Conservation (phyloP, 1,284 basidiomycete species). For the Gymnopus androsaceus region DNA sequence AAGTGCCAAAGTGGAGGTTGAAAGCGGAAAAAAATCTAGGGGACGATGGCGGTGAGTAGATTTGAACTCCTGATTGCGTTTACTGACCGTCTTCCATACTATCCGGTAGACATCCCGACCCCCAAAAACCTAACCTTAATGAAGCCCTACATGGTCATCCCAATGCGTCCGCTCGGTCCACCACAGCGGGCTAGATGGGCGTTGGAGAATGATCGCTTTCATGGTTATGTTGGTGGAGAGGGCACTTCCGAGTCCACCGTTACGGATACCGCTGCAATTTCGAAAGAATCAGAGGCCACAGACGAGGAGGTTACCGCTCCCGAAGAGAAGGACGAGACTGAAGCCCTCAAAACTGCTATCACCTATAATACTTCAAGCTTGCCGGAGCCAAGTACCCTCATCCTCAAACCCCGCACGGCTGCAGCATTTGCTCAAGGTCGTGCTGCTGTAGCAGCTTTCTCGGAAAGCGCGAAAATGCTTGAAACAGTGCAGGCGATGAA, state of each 20-base stretch:
- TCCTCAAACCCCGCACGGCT: not conserved
- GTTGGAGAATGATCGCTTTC: conserved; percentile 49
- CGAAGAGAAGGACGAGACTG: too few relatives aligned
- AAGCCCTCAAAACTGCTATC: too few relatives aligned
- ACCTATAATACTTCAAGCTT: too few relatives aligned
- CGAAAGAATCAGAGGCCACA: too few relatives aligned
- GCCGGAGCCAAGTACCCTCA: not conserved
- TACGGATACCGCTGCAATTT: too few relatives aligned
- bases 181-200: conserved; percentile 38
- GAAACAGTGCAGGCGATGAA: too few relatives aligned
- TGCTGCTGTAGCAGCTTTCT: not conserved
- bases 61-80: not conserved
- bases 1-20: conserved; percentile 59
- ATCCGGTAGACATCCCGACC: conserved; percentile 45
- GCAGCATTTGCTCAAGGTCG: not conserved
- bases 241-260: too few relatives aligned
- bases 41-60: conserved; percentile 33
- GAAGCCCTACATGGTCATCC: conserved; percentile 37
- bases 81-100: conserved; percentile 2
- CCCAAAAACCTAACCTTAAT: conserved; percentile 49
- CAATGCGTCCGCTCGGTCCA: conserved; percentile 49
- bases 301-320: too few relatives aligned
- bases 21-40: conserved; percentile 41
- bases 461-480: too few relatives aligned
- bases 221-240: conserved; percentile 22